A percentile compares a stretch with the other conserved stretches of the same genome.
Evolutionary conservation across 2,329 filamentous ascomycete species (phyloP).

Genomic region (Claviceps africana): DNA sequence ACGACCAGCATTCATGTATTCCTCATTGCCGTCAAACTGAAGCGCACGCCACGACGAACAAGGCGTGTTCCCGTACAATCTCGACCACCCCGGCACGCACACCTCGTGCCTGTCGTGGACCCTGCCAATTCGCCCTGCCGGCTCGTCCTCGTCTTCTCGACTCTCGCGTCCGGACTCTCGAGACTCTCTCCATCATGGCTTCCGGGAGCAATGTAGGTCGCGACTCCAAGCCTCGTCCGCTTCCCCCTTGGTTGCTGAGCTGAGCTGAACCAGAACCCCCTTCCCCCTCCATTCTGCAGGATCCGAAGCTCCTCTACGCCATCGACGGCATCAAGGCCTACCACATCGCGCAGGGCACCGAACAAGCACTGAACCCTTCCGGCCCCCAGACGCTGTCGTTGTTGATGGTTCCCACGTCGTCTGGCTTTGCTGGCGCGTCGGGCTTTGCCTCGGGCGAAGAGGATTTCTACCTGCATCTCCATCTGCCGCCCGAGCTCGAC

Average conservation of each 20-base stretch:
- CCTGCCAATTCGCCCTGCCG: too few species aligned
- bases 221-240: background rate
- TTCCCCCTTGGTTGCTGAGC: background rate
- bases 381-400: slow-evolving; percentile 85
- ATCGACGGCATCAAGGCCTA: slow-evolving; percentile 82
- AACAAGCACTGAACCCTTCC: slow-evolving; percentile 67
- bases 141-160: too few species aligned
- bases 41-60: too few species aligned
- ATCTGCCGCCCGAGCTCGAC: slow-evolving; percentile 87
- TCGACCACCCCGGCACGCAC: too few species aligned
- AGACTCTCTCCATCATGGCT: slow-evolving; percentile 15
- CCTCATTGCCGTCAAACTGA: too few species aligned
- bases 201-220: slow-evolving; percentile 19
- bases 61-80: too few species aligned
- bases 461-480: slow-evolving; percentile 93
- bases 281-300: too few species aligned
- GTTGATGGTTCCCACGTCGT: slow-evolving; percentile 87
- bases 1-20: too few species aligned
- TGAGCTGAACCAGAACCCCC: background rate
- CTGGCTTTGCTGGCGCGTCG: slow-evolving; percentile 45
- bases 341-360: slow-evolving; percentile 77
- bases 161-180: too few species aligned
- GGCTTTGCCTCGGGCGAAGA: slow-evolving; percentile 52
- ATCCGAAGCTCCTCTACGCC: slow-evolving; percentile 53
- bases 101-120: background rate